Conservation (phyloP, 306 rosid species). For the Cyclanthera cordifolia region DNA sequence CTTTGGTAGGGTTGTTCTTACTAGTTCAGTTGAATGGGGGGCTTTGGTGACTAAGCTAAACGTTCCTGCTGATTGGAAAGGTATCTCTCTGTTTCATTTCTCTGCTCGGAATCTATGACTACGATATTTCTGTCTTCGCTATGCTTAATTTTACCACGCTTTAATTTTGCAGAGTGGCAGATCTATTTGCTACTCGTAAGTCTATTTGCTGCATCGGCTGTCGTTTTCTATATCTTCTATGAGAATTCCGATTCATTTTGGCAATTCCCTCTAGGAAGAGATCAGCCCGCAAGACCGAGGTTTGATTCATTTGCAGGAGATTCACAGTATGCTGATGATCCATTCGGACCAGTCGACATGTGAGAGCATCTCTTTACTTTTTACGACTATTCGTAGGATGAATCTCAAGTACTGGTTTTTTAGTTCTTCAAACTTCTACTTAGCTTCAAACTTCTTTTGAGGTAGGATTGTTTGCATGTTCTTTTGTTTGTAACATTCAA, state of each 20-base stretch:
- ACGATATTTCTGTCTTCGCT: not conserved
- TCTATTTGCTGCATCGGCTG: constrained; percentile 59
- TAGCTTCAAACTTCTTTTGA: not conserved
- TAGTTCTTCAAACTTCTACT: not conserved
- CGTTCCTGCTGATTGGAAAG: constrained; percentile 98
- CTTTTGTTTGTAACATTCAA: not conserved
- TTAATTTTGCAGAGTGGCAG: constrained; percentile 90
- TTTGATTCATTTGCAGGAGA: constrained; percentile 34
- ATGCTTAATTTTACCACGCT: not conserved
- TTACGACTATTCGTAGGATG: no score
- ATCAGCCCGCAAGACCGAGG: constrained; percentile 49
- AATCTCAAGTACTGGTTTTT: no score
- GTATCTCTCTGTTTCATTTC: constrained; percentile 22
- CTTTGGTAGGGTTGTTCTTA: constrained; percentile 58
- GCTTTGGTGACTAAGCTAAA: constrained; percentile 68
- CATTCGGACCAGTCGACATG: constrained; percentile 57
- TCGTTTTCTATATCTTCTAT: constrained; percentile 65
- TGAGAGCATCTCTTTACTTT: constrained; percentile 18
- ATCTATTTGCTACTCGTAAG: constrained; percentile 67
- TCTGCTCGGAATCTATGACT: not conserved
- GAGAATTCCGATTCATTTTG: constrained; percentile 87
- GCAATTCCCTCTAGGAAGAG: constrained; percentile 58
- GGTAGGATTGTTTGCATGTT: not conserved
- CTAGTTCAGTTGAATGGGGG: constrained; percentile 82
- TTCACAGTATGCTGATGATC: constrained; percentile 48